phyloP scores from a whole-genome alignment of 2,329 filamentous ascomycete genomes.

The Penicillium sclerotigenum region DNA sequence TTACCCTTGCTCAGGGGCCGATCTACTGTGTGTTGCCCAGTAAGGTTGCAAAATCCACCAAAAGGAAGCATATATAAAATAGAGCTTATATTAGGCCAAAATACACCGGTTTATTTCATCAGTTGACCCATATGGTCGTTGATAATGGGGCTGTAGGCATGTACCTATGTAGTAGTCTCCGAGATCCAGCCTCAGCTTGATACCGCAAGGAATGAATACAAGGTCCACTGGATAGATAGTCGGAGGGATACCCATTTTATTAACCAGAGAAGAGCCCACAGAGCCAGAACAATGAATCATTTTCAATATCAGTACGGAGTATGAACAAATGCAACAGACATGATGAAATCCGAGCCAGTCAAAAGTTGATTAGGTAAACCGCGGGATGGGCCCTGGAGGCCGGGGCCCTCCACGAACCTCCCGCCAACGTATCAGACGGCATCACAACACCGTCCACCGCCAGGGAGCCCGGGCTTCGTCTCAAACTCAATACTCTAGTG shows the following conservation, averaged over 20 bases:
- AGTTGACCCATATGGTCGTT: background rate
- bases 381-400: background rate
- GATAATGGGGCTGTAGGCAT: background rate
- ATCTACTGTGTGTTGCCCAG: background rate
- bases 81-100: background rate
- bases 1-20: background rate
- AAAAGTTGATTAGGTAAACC: slow-evolving; percentile 4
- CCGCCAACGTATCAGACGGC: background rate
- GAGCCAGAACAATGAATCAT: too few species aligned
- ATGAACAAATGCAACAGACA: background rate
- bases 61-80: background rate
- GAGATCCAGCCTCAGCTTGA: background rate
- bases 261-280: background rate
- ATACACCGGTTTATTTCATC: background rate
- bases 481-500: background rate
- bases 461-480: background rate
- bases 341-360: background rate
- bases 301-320: background rate
- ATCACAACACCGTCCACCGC: background rate
- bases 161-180: background rate
- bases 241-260: too few species aligned
- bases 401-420: background rate
- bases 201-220: background rate
- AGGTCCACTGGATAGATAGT: too few species aligned
- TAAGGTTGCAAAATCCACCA: background rate